Evolutionary conservation across 306 rosid species (phyloP).

Genomic region (Prinsepia uniflora): DNA sequence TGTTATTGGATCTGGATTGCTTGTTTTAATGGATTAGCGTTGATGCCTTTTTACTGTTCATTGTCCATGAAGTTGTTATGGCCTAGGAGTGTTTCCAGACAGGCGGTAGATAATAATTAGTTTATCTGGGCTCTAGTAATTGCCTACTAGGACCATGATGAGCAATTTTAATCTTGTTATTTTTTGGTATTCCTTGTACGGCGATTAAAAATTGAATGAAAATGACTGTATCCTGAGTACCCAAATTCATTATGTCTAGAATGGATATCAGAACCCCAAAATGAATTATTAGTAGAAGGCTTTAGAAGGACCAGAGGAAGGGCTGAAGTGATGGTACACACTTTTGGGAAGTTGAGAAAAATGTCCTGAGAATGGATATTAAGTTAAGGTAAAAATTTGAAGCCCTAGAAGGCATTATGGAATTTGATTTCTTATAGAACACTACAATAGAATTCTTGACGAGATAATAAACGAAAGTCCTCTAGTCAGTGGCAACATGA

Average conservation of each 20-base stretch:
- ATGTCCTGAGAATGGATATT: neutral
- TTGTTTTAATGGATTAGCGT: neutral
- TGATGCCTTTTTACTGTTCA: neutral
- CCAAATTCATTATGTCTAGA: constrained; percentile 12
- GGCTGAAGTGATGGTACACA: neutral
- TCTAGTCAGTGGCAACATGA: constrained; percentile 2
- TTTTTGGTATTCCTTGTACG: neutral
- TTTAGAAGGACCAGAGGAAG: constrained; percentile 1
- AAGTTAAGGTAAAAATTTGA: constrained; percentile 1
- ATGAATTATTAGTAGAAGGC: neutral
- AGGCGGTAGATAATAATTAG: neutral
- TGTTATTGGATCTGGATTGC: neutral
- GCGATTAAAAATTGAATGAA: neutral
- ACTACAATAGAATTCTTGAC: neutral
- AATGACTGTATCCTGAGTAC: neutral
- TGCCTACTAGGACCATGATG: neutral
- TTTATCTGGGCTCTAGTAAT: constrained; percentile 7
- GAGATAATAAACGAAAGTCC: neutral
- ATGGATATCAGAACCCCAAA: neutral
- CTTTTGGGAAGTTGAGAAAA: constrained; percentile 7
- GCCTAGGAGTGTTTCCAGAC: neutral
- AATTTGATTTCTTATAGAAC: constrained; percentile 3
- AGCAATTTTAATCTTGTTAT: neutral
- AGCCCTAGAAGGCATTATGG: constrained; percentile 3
- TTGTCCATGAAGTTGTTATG: constrained; percentile 4